These are phyloP conservation scores for Aspergillus candidus DNA, from an alignment of 2,329 filamentous ascomycete genomes.

Conservation along the genomic window DNA sequence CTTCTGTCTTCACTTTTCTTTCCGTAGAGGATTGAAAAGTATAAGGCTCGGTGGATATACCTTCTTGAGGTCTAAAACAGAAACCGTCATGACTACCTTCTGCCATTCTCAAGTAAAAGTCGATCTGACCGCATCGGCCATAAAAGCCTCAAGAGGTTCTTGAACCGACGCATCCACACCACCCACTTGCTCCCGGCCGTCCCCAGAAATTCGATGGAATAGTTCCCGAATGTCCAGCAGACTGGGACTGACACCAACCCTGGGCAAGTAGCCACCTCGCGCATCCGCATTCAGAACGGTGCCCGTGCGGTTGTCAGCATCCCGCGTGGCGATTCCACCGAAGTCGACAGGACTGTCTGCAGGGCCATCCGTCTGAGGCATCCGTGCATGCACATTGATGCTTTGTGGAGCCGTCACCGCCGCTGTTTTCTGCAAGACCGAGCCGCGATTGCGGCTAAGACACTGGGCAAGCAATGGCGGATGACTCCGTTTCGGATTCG, in stretches of 20 bases:
- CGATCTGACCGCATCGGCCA: too few species aligned
- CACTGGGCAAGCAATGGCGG: slow-evolving; percentile 19
- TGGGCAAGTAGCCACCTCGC: background rate
- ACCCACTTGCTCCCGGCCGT: too few species aligned
- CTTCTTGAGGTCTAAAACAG: too few species aligned
- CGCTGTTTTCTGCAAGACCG: slow-evolving; percentile 20
- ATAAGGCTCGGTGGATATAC: too few species aligned
- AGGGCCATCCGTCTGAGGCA: slow-evolving; percentile 27
- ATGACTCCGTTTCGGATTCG: slow-evolving; percentile 5
- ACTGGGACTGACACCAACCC: background rate
- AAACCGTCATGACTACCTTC: too few species aligned
- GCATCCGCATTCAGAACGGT: background rate
- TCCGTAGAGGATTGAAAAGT: too few species aligned
- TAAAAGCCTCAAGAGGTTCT: too few species aligned
- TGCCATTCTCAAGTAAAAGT: too few species aligned
- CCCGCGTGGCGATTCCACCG: background rate
- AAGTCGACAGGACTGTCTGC: slow-evolving; percentile 11
- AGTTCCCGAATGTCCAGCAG: too few species aligned
- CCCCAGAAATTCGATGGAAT: too few species aligned
- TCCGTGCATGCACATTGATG: slow-evolving; percentile 25
- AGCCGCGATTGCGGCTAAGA: slow-evolving; percentile 13
- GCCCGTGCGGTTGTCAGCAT: background rate
- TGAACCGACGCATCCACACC: too few species aligned
- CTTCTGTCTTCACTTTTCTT: too few species aligned
- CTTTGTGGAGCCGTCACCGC: slow-evolving; percentile 24